Conservation (phyloP, 495 filamentous ascomycete species). For the Penicillium cataractarum region DNA sequence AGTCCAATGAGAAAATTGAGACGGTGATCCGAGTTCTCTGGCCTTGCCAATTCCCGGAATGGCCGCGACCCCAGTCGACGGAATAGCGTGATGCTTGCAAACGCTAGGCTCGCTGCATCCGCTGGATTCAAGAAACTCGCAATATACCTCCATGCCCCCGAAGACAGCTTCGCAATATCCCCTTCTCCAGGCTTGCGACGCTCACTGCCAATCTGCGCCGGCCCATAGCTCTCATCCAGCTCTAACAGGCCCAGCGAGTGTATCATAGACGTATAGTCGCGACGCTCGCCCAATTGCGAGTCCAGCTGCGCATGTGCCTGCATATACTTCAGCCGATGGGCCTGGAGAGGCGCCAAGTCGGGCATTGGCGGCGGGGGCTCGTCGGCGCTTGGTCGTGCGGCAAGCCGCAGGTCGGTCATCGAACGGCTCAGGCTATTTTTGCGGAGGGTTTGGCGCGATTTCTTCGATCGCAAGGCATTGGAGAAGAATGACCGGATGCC, state of each 20-base stretch:
- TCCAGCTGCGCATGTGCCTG: conserved; percentile 38
- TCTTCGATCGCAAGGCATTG: conserved; percentile 47
- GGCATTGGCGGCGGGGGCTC: conserved; percentile 43
- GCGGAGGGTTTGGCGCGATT: conserved; percentile 51
- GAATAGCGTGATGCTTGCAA: conserved; percentile 51
- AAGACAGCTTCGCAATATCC: conserved; percentile 47
- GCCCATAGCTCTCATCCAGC: conserved; percentile 27
- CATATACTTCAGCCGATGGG: conserved; percentile 46
- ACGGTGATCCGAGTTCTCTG: conserved; percentile 43
- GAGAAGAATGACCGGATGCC: conserved; percentile 41
- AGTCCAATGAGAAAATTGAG: conserved; percentile 50
- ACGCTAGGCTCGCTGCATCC: conserved; percentile 51
- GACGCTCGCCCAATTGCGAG: conserved; percentile 51
- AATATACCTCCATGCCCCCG: conserved; percentile 48
- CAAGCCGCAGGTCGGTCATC: conserved; percentile 37
- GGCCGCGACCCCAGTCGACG: conserved; percentile 41
- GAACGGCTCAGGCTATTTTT: conserved; percentile 42
- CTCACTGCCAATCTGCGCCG: conserved; percentile 23
- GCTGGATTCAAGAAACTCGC: conserved; percentile 43
- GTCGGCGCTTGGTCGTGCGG: conserved; percentile 30
- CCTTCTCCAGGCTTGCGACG: conserved; percentile 45
- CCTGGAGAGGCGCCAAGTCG: conserved; percentile 40
- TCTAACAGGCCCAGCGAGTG: conserved; percentile 50
- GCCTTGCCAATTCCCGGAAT: conserved; percentile 36
- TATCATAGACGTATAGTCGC: conserved; percentile 52